Base-by-base conservation (phyloP, 192 early-diverging fungal genomes). In the Backusella luteola region DNA sequence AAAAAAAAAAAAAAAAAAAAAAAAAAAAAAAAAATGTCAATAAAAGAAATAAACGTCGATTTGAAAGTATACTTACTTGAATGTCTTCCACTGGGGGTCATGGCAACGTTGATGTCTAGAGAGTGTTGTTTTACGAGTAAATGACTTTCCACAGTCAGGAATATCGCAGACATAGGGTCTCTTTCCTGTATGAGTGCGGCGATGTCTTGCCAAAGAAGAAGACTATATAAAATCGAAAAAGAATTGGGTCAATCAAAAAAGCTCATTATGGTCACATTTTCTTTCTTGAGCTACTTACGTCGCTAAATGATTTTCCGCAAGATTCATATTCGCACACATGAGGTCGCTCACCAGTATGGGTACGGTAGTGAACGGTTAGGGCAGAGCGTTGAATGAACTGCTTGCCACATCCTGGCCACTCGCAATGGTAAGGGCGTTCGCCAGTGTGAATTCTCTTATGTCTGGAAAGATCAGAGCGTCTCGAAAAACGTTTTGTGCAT, bases 131-230 rank as follows among this genome's bases (percentile, higher is more conserved):
- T 86, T 85, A 21, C 91, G 82, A 34, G 89, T 92, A 77, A 94
- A 96, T 0, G 88, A 83, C 75, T 94, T 94, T 19, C 80, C 87
- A 76, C 94, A 96, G 6, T 89, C 91, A 9, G 87, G 83, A 73
- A 86, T 86, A 19, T 80, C 77, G 74, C 92, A 93, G 14, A 85
- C 85, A 81, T 92, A 94, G 1, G 93, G 91, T 69, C 93, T 85
- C 80, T 92, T 92, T 59, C 92, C 92, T 74, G 90, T 91, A 77
- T 94, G 93, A 0, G 90, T 92, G 68, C 92, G 87, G 32, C 92
- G 87, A 79, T 94, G 93, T 56, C 93, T 86, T 1, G 92, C 91
- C 44, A 94, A 86, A 32, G 91, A 93, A 23, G 92, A 93, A 44
- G 91, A 91, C 86, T 87, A 73, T 35, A n/a, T 46, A 53, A 36